Conservation (phyloP, 2,329 filamentous ascomycete species). For the Cytospora schulzeri region DNA sequence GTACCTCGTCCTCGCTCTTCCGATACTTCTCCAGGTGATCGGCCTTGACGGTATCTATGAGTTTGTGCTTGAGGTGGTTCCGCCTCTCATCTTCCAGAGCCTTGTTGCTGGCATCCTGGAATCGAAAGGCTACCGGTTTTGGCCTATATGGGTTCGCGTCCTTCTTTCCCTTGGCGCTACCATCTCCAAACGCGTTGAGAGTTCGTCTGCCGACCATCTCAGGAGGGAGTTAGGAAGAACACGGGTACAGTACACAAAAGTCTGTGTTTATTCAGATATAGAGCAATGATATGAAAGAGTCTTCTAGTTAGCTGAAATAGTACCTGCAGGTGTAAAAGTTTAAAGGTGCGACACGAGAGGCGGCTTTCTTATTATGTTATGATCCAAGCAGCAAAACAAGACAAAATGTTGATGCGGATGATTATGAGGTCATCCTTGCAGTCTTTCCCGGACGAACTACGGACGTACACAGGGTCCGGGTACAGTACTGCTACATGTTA, state of each 20-base stretch:
- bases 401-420: conserved; percentile 1
- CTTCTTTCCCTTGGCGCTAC: conserved; percentile 4
- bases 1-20: conserved; percentile 47
- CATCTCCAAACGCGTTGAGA: conserved; percentile 14
- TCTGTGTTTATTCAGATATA: too few relatives aligned
- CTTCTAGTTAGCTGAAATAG: neutral
- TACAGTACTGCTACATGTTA: neutral
- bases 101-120: conserved; percentile 50
- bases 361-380: neutral
- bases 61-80: conserved; percentile 49
- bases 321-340: neutral
- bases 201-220: conserved; percentile 26
- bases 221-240: neutral
- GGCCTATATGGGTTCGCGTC: conserved; percentile 14
- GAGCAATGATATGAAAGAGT: neutral
- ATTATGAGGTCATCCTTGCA: conserved; percentile 23
- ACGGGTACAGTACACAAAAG: too few relatives aligned
- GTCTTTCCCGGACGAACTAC: neutral
- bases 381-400: neutral
- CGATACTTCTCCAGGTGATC: conserved; percentile 51
- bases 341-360: neutral
- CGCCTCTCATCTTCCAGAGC: conserved; percentile 48
- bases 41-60: conserved; percentile 49
- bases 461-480: neutral
- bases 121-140: conserved; percentile 34